Evolutionary conservation across 1,284 basidiomycete genomes (phyloP), one percentile per base, ranked within the genome.

Genomic region (Cutaneotrichosporon cyanovorans): DNA sequence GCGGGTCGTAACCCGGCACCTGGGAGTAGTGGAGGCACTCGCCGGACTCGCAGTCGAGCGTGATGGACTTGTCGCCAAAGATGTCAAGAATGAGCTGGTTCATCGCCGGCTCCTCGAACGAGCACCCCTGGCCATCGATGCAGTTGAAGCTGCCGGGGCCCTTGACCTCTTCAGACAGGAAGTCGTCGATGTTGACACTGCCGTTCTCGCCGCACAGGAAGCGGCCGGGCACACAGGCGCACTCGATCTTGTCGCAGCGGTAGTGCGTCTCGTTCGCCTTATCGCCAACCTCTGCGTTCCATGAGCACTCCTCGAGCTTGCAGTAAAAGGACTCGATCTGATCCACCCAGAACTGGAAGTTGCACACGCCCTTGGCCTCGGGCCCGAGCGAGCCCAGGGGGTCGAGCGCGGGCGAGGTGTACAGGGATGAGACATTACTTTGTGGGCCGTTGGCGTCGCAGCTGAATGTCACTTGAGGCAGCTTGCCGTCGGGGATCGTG

Each of bases 301-400:
- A 73, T 6, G 56, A 52, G 50, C 72, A 73, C 20, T 72, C 63
- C 34, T 84, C 77, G 35, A 98, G 77, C 12, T 81, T 80, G 71
- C 93, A 98, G 71, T 96, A 97, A 73, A 98, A 97, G 1, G 88
- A 92, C 66, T 98, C 92, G 46, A 88, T 78, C 57, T 84, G 78
- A 8, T 86, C 89, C 7, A 91, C 89, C 92, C 92, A 98, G 75
- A 98, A 98, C 70, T 97, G 90, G 77, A 96, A 96, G 34, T 82
- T 80, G 65, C 91, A 96, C 2, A 80, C 78, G n/a, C 72, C 72
- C 20, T 63, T 53, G 19, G 40, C 51, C 10, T 35, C 46, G 15
- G 40, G 34, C 4, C 20, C 34, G 39, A 22, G 20, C 16, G 30
- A 7, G 19, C 7, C 7, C 32, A 19, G 28, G 18, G 34, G 23